These are phyloP conservation scores for Cafeteria roenbergensis DNA, from an alignment of 108 stramenopile genomes.

Conservation along the genomic window DNA sequence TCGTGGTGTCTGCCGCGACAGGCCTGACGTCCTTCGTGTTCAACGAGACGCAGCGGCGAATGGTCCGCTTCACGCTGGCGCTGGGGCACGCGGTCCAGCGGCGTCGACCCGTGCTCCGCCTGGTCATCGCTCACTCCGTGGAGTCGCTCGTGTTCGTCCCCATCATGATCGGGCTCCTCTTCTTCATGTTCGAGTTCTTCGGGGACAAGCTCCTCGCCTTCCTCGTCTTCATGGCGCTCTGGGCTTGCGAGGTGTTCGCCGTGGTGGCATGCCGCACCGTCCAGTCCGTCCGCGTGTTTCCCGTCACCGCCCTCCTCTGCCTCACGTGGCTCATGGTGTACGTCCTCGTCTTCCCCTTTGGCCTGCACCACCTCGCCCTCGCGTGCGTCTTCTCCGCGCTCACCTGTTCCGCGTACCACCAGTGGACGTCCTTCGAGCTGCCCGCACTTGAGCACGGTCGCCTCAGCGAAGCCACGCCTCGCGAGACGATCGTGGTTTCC, in stretches of 20 bases:
- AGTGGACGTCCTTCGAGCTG: neutral
- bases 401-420: neutral
- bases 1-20: conserved; percentile 76
- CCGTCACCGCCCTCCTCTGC: conserved; percentile 64
- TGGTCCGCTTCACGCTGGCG: conserved; percentile 75
- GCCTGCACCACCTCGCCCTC: conserved; percentile 68
- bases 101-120: conserved; percentile 38
- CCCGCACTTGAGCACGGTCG: too few relatives aligned
- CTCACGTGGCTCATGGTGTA: conserved; percentile 80
- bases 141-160: conserved; percentile 43
- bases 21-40: conserved; percentile 72
- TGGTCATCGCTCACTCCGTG: conserved; percentile 30
- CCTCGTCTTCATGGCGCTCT: conserved; percentile 33
- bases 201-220: conserved; percentile 45
- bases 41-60: conserved; percentile 85
- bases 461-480: too few relatives aligned
- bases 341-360: conserved; percentile 75
- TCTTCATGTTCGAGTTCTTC: conserved; percentile 50
- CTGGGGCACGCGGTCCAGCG: conserved; percentile 52
- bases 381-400: conserved; percentile 51
- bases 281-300: conserved; percentile 67
- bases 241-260: conserved; percentile 39
- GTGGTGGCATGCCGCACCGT: conserved; percentile 30
- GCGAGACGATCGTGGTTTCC: too few relatives aligned
- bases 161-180: conserved; percentile 41